These are phyloP conservation scores for Herpotrichia juniperi DNA, from an alignment of 2,329 filamentous ascomycete species.

Conservation along the genomic window DNA sequence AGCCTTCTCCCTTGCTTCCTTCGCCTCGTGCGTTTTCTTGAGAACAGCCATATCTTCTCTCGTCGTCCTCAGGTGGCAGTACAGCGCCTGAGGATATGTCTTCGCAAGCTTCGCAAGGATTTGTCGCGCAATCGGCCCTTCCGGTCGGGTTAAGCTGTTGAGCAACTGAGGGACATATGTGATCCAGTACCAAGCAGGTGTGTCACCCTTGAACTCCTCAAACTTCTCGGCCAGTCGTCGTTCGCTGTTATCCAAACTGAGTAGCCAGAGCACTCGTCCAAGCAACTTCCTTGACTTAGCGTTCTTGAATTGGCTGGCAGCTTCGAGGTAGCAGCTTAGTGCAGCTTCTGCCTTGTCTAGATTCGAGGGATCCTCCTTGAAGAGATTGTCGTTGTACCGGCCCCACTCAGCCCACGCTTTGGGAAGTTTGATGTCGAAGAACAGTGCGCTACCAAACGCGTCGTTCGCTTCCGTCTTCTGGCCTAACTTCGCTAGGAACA, in stretches of 20 bases:
- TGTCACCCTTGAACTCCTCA: constrained; percentile 96
- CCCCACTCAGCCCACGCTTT: constrained; percentile 99
- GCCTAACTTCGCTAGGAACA: constrained; percentile 95
- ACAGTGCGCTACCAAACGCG: constrained; percentile 92
- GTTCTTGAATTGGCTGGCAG: constrained; percentile 95
- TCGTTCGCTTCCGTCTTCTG: constrained; percentile 91
- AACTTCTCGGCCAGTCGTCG: constrained; percentile 85
- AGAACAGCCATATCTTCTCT: constrained; percentile 92
- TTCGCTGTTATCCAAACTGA: constrained; percentile 89
- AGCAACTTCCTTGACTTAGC: constrained; percentile 94
- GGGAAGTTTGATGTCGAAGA: constrained; percentile 92
- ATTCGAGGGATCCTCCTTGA: constrained; percentile 87
- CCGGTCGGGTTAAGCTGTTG: constrained; percentile 87
- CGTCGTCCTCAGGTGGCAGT: constrained; percentile 92
- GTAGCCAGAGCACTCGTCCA: constrained; percentile 90
- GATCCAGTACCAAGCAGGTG: constrained; percentile 99
- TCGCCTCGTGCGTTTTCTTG: constrained; percentile 80
- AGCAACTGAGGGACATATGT: constrained; percentile 97
- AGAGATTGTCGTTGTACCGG: constrained; percentile 94
- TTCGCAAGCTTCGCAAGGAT: constrained; percentile 95
- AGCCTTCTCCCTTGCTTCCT: constrained; percentile 64
- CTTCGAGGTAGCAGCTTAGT: constrained; percentile 94
- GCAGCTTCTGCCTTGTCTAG: constrained; percentile 87
- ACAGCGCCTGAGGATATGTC: constrained; percentile 90
- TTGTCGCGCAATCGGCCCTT: constrained; percentile 83